Evolutionary conservation across 306 rosid species (phyloP).

Genomic region (Rosa rugosa): DNA sequence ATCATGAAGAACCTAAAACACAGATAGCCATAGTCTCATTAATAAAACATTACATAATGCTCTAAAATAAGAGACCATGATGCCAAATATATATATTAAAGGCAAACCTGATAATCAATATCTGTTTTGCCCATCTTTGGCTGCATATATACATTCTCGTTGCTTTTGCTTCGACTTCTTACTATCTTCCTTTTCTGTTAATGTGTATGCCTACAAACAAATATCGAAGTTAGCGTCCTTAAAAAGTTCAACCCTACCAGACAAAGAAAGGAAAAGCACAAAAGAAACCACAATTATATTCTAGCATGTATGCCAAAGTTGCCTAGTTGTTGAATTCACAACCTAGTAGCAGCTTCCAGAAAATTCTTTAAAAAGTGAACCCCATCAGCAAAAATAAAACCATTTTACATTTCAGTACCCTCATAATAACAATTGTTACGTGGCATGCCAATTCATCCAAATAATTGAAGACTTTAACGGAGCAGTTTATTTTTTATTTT

Average conservation of each 20-base stretch:
- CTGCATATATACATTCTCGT: conserved; percentile 96
- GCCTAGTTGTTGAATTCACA: not conserved
- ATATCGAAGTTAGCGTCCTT: conserved; percentile 12
- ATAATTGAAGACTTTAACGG: no score
- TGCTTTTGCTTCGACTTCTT: conserved; percentile 98
- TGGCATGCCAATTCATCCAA: no score
- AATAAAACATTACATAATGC: conserved; percentile 20
- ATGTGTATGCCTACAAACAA: no score
- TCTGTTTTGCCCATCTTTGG: conserved; percentile 99
- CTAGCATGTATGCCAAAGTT: not conserved
- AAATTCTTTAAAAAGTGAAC: no score
- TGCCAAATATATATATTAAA: not conserved
- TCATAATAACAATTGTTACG: no score
- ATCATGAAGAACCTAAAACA: conserved; percentile 92
- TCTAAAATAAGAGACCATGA: not conserved
- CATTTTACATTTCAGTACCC: no score
- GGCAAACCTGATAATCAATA: conserved; percentile 90
- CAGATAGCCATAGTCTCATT: conserved; percentile 18
- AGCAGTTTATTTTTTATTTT: no score
- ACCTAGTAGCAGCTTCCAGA: no score
- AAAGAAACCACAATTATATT: not conserved
- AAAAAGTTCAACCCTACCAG: not conserved
- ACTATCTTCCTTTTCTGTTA: conserved; percentile 97
- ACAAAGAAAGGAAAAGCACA: not conserved
- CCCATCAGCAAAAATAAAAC: no score